Evolutionary conservation across 2,329 filamentous ascomycete genomes (phyloP).

Genomic region (Cucurbitaria berberidis): DNA sequence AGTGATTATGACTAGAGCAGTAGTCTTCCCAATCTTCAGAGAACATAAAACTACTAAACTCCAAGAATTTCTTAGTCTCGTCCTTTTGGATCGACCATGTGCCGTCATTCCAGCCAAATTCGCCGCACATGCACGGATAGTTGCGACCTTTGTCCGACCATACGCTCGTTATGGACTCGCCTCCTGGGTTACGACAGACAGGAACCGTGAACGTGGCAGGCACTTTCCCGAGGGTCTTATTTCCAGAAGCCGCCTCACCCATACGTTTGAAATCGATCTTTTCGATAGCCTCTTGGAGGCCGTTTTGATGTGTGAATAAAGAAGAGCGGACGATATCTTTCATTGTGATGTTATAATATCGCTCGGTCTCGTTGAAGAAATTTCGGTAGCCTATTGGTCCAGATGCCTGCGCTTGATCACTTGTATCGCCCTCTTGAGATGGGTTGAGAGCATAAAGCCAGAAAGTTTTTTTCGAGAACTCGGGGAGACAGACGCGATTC

Average conservation of each 20-base stretch:
- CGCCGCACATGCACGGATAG: conserved; percentile 27
- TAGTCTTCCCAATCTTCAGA: conserved; percentile 15
- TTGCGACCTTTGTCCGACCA: conserved; percentile 6
- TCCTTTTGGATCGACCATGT: conserved; percentile 3
- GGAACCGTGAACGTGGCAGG: conserved; percentile 12
- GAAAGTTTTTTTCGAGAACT: not conserved
- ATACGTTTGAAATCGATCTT: too few relatives aligned
- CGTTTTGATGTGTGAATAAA: conserved; percentile 1
- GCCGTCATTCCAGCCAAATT: conserved; percentile 14
- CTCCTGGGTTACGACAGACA: conserved; percentile 16
- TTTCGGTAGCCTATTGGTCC: conserved; percentile 6
- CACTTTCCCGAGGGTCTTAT: not conserved
- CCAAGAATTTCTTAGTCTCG: conserved; percentile 9
- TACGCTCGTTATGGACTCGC: conserved; percentile 20
- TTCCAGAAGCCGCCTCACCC: too few relatives aligned
- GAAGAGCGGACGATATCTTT: conserved; percentile 11
- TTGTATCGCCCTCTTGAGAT: not conserved
- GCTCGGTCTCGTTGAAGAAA: conserved; percentile 16
- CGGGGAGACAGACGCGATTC: not conserved
- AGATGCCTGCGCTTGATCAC: conserved; percentile 1
- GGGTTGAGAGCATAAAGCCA: not conserved
- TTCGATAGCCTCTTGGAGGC: not conserved
- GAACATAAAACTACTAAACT: conserved; percentile 2
- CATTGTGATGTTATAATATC: conserved; percentile 19
- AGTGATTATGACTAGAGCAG: conserved; percentile 7